Evolutionary conservation across 208 protist species (phyloP).

Genomic region (Herpetomonas samuelpessoai): DNA sequence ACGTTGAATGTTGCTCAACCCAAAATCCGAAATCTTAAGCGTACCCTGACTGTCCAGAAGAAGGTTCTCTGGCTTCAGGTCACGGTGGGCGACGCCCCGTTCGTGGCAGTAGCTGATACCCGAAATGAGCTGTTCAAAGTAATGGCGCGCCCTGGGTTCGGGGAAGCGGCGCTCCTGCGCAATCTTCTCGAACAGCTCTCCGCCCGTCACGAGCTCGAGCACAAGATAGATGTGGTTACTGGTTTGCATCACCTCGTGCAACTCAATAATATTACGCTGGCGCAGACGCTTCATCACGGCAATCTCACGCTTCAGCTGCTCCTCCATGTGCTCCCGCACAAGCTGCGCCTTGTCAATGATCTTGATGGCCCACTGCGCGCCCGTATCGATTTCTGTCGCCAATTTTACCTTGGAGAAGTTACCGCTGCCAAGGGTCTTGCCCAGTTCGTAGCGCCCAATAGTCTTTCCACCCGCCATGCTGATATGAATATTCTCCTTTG

Average conservation of each 20-base stretch:
- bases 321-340: conserved; percentile 83
- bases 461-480: conserved; percentile 51
- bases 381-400: conserved; percentile 59
- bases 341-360: conserved; percentile 89
- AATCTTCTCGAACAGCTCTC: conserved; percentile 94
- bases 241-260: conserved; percentile 89
- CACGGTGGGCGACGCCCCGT: conserved; percentile 84
- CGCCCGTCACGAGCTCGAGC: conserved; percentile 88
- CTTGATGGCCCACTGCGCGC: conserved; percentile 85
- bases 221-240: conserved; percentile 89
- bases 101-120: conserved; percentile 92
- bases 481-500: background rate
- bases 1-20: conserved; percentile 79
- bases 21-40: conserved; percentile 93
- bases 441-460: conserved; percentile 88
- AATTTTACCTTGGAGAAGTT: conserved; percentile 90
- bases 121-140: conserved; percentile 95
- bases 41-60: conserved; percentile 69
- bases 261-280: conserved; percentile 86
- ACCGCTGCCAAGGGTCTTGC: conserved; percentile 80
- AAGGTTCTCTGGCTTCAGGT: conserved; percentile 92
- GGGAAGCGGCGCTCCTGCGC: conserved; percentile 66
- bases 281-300: conserved; percentile 85
- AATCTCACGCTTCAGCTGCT: conserved; percentile 91
- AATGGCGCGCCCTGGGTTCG: conserved; percentile 83